phyloP scores from a whole-genome alignment of 768 basidiomycete species.

The Coprinopsis strossmayeri region DNA sequence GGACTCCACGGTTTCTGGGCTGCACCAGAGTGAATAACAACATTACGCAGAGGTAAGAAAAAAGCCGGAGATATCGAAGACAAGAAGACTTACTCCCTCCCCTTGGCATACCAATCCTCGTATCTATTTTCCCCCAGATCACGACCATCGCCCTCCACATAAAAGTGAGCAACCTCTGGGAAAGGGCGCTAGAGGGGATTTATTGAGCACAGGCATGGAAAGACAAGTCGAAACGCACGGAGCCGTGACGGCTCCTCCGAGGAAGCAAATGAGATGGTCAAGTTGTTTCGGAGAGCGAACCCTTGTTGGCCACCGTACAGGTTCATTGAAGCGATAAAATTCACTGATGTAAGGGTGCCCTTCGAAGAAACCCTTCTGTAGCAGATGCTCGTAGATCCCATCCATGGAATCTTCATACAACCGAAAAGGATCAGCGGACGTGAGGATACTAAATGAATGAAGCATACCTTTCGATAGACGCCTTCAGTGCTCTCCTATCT shows the following conservation, averaged over 20 bases:
- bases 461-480: slow-evolving; percentile 80
- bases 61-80: not conserved
- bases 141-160: slow-evolving; percentile 51
- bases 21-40: too few species aligned
- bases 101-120: slow-evolving; percentile 91
- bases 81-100: slow-evolving; percentile 43
- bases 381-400: slow-evolving; percentile 68
- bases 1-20: slow-evolving; percentile 93
- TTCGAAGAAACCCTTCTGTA: slow-evolving; percentile 53
- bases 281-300: slow-evolving; percentile 77
- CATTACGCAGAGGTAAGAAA: too few species aligned
- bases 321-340: slow-evolving; percentile 52
- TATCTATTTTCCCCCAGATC: slow-evolving; percentile 35
- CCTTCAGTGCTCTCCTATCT: slow-evolving; percentile 55
- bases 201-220: too few species aligned
- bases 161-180: slow-evolving; percentile 91
- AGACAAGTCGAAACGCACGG: too few species aligned
- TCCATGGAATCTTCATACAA: slow-evolving; percentile 88
- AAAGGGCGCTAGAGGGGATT: slow-evolving; percentile 71
- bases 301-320: slow-evolving; percentile 44
- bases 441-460: too few species aligned
- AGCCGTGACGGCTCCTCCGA: slow-evolving; percentile 80
- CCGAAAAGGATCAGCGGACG: too few species aligned
- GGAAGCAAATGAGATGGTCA: slow-evolving; percentile 95
- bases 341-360: slow-evolving; percentile 78